Evolutionary conservation across 345 rosid genomes (phyloP), one percentile per base, ranked within the genome.

Genomic region (Dipteronia dyeriana): DNA sequence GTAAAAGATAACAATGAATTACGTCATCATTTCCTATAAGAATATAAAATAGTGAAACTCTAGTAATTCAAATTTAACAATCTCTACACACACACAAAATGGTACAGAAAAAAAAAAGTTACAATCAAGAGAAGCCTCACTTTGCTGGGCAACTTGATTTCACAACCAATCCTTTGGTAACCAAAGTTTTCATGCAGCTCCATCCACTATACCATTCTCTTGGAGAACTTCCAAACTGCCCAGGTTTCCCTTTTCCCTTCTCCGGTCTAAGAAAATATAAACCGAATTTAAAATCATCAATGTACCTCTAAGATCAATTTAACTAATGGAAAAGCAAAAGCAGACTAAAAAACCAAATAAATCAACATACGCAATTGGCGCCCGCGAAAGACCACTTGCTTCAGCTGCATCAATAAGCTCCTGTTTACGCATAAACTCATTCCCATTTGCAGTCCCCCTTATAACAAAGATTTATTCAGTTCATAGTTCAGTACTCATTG

Each of bases 121-220:
- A 49, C 62, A 66, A 2, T 29, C 19, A 54, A 20, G 73, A 23
- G 45, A 67, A 65, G 53, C 78, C 81, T 53, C 86, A 95, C 99
- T 92, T 95, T 77, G 98, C 98, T 17, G 99, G 98, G 82, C 91
- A 90, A 85, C 98, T 94, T 31, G 94, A 92, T 84, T 90, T 95
- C 75, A 87, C 94, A 67, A 94, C 97, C 74, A 93, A 85, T 84
- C 99, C 98, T 80, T 90, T 95, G 3, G 84, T 82, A 82, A 92
- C 85, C 87, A 94, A 84, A 51, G 87, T 93, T 71, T 82, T 82
- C 99, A 95, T 95, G 87, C 97, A 94, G 83, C 81, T 94, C 99
- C 99, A 95, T 84, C 98, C 98, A 73, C 83, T 90, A 77, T 94
- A 94, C 97, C 97, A 92, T 76, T 91, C 97, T 82, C 90, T 91